Percentiles rank a stretch among this genome's conserved stretches.
These are phyloP conservation scores for Persicaria tinctoria DNA, from an alignment of 148 eudicot species.

Conservation along the genomic window DNA sequence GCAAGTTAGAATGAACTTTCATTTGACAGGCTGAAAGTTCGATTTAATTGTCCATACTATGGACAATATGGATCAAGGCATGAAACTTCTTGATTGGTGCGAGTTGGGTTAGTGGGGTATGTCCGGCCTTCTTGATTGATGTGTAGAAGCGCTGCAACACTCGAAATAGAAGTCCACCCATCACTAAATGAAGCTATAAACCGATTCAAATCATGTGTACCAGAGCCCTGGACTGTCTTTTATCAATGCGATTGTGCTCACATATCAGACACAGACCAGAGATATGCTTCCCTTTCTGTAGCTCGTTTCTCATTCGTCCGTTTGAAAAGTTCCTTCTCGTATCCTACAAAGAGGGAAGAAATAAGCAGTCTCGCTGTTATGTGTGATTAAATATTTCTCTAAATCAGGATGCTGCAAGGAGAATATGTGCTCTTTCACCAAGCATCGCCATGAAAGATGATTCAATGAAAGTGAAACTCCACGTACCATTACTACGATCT, in stretches of 20 bases:
- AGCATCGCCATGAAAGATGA: neutral
- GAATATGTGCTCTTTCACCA: neutral
- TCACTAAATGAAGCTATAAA: too few relatives aligned
- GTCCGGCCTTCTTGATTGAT: too few relatives aligned
- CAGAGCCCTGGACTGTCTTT: neutral
- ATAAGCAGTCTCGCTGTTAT: neutral
- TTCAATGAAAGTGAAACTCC: neutral
- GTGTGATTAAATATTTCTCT: neutral
- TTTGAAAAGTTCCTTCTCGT: slow-evolving; percentile 65
- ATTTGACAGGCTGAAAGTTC: too few relatives aligned
- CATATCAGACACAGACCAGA: slow-evolving; percentile 97
- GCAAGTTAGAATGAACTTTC: too few relatives aligned
- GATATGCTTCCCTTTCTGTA: slow-evolving; percentile 84
- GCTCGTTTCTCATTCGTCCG: slow-evolving; percentile 76
- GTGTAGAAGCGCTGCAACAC: too few relatives aligned
- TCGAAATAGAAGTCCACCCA: too few relatives aligned
- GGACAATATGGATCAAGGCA: too few relatives aligned
- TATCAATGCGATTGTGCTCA: slow-evolving; percentile 21
- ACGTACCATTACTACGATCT: slow-evolving; percentile 82
- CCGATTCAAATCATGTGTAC: neutral
- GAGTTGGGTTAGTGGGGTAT: too few relatives aligned
- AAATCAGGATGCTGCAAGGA: neutral
- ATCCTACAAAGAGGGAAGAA: slow-evolving; percentile 34
- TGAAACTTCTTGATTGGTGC: too few relatives aligned
- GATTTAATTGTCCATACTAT: too few relatives aligned